Percentiles rank a stretch among this genome's conserved stretches.
phyloP scores from a whole-genome alignment of 768 basidiomycete genomes.

The Lyophyllum decastes region DNA sequence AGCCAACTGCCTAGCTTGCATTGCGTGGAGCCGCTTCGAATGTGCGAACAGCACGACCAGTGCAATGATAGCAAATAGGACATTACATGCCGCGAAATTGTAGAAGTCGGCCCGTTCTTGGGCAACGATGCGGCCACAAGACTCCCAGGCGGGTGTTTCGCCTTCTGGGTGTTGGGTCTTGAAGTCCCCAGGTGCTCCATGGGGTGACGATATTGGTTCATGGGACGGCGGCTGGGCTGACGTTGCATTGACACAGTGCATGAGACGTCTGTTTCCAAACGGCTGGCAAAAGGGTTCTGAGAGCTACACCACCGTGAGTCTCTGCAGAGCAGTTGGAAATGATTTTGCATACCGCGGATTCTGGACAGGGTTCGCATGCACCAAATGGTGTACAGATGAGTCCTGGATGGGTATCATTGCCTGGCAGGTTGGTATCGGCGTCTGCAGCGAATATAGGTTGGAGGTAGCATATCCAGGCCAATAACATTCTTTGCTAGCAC shows the following conservation, averaged over 20 bases:
- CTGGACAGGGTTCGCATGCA: conserved; percentile 63
- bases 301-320: conserved; percentile 45
- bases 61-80: conserved; percentile 68
- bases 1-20: conserved; percentile 81
- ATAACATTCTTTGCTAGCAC: conserved; percentile 11
- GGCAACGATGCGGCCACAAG: conserved; percentile 83
- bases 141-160: conserved; percentile 86
- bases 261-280: conserved; percentile 89
- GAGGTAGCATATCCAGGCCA: conserved; percentile 17
- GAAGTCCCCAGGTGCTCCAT: conserved; percentile 17
- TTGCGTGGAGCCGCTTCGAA: conserved; percentile 64
- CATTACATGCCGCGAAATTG: conserved; percentile 87
- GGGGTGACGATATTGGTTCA: conserved; percentile 8
- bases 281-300: conserved; percentile 91
- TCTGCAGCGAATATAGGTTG: conserved; percentile 14
- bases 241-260: conserved; percentile 70
- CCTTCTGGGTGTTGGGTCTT: conserved; percentile 33
- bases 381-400: conserved; percentile 58
- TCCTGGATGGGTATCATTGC: conserved; percentile 31
- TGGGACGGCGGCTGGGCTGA: conserved; percentile 23
- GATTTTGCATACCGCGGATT: conserved; percentile 51
- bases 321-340: not conserved
- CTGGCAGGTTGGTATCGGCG: conserved; percentile 10
- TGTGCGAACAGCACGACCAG: conserved; percentile 68
- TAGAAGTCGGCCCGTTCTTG: conserved; percentile 86